Evolutionary conservation across 768 basidiomycete species (phyloP).

Genomic region (Albatrellus ellisii): DNA sequence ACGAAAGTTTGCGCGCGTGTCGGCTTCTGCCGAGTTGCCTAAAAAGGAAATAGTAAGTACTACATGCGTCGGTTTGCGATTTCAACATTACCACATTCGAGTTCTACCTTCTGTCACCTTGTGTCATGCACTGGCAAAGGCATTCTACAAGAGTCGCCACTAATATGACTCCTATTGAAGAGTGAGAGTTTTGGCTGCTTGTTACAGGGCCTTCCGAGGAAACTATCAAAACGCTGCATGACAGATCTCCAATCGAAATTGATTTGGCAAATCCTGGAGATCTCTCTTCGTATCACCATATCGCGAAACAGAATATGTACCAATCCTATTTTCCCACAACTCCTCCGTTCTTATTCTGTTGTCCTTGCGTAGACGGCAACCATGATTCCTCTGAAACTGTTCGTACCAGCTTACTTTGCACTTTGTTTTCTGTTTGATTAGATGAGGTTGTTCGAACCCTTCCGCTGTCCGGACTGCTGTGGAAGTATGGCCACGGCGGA

Average conservation of each 20-base stretch:
- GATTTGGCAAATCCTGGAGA: not conserved
- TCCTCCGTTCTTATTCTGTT: no score
- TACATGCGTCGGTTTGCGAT: no score
- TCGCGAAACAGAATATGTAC: not conserved
- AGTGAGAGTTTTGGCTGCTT: not conserved
- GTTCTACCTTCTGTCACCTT: not conserved
- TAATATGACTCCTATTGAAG: not conserved
- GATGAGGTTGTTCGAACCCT: not conserved
- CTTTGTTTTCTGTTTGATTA: no score
- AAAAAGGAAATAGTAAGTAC: no score
- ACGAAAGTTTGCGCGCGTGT: no score
- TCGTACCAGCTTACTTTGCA: no score
- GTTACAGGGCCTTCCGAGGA: not conserved
- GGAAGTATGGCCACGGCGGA: not conserved
- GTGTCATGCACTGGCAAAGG: not conserved
- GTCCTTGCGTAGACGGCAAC: no score
- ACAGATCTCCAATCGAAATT: not conserved
- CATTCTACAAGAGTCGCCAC: not conserved
- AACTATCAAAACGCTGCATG: not conserved
- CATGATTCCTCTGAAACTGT: no score
- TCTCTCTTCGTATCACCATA: not conserved
- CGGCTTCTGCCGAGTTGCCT: no score
- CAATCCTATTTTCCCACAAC: not conserved
- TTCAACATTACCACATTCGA: not conserved
- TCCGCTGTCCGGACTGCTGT: not conserved